phyloP scores from a whole-genome alignment of 495 filamentous ascomycete genomes.

The Choiromyces venosus region DNA sequence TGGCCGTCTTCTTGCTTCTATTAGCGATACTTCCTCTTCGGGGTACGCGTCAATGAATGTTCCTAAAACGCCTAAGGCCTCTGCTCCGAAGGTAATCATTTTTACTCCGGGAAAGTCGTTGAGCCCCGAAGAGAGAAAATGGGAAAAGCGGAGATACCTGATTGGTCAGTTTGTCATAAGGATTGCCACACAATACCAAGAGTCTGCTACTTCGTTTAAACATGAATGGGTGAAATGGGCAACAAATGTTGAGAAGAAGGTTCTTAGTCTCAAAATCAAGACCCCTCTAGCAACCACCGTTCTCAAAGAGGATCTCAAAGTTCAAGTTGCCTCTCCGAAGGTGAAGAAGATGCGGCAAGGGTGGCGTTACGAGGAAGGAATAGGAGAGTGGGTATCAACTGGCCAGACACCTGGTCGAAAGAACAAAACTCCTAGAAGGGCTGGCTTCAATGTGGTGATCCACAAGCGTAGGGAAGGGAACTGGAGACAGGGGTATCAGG shows the following conservation, averaged over 20 bases:
- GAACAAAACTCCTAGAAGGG: constrained; percentile 2
- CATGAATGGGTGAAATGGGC: constrained; percentile 30
- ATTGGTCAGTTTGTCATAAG: constrained; percentile 31
- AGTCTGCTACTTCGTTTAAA: not conserved
- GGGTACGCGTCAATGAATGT: not conserved
- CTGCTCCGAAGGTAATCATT: constrained; percentile 12
- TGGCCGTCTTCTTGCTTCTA: constrained; percentile 16
- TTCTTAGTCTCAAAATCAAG: constrained; percentile 36
- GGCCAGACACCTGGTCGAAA: constrained; percentile 31
- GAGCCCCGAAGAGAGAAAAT: constrained; percentile 11
- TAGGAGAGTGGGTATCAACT: constrained; percentile 38
- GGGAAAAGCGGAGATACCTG: constrained; percentile 29
- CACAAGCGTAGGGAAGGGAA: not conserved
- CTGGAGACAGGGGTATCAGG: constrained; percentile 16
- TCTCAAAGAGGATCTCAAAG: not conserved
- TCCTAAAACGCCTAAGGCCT: constrained; percentile 18
- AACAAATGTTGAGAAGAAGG: constrained; percentile 25
- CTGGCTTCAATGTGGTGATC: constrained; percentile 12
- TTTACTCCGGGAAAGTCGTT: constrained; percentile 35
- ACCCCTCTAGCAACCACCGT: constrained; percentile 17
- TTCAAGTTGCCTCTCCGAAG: not conserved
- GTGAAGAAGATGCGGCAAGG: constrained; percentile 26
- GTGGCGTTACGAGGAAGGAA: constrained; percentile 39
- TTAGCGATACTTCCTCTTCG: not conserved
- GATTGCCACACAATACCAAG: constrained; percentile 24